A percentile compares a stretch with the other conserved stretches of the same genome.
These are phyloP conservation scores for Gymnopilus junonius DNA, from an alignment of 768 basidiomycete species.

Conservation along the genomic window DNA sequence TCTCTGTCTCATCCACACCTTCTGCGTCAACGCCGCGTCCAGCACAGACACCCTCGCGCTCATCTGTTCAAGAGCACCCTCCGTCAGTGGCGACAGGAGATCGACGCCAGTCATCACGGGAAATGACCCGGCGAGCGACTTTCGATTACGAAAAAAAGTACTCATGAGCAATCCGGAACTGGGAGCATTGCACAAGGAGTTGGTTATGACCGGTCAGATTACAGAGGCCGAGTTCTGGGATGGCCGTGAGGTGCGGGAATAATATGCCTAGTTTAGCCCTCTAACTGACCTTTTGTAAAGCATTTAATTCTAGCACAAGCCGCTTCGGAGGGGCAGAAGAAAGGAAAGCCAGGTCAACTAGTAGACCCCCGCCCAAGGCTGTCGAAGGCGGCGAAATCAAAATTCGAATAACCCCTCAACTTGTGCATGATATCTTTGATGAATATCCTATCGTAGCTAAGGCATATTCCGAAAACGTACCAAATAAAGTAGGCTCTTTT, in stretches of 20 bases:
- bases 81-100: slow-evolving; percentile 57
- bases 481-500: slow-evolving; percentile 64
- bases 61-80: slow-evolving; percentile 65
- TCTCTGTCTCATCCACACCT: slow-evolving; percentile 37
- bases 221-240: slow-evolving; percentile 98
- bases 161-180: slow-evolving; percentile 80
- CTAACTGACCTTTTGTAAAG: slow-evolving; percentile 40
- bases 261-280: slow-evolving; percentile 1
- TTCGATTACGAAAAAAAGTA: slow-evolving; percentile 78
- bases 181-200: slow-evolving; percentile 80
- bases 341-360: slow-evolving; percentile 83
- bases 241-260: slow-evolving; percentile 75
- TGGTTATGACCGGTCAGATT: slow-evolving; percentile 85
- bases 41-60: slow-evolving; percentile 38
- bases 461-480: slow-evolving; percentile 93
- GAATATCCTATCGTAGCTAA: slow-evolving; percentile 95
- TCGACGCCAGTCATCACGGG: slow-evolving; percentile 61
- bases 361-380: slow-evolving; percentile 87
- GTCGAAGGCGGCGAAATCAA: slow-evolving; percentile 86
- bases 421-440: slow-evolving; percentile 96
- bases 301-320: slow-evolving; percentile 79
- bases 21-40: slow-evolving; percentile 21
- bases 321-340: slow-evolving; percentile 71
- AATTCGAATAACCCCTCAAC: slow-evolving; percentile 87
- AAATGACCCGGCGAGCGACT: slow-evolving; percentile 67